Evolutionary conservation across 768 basidiomycete species (phyloP), one percentile per base, ranked within the genome.

Genomic region (Wakefieldia striispora): DNA sequence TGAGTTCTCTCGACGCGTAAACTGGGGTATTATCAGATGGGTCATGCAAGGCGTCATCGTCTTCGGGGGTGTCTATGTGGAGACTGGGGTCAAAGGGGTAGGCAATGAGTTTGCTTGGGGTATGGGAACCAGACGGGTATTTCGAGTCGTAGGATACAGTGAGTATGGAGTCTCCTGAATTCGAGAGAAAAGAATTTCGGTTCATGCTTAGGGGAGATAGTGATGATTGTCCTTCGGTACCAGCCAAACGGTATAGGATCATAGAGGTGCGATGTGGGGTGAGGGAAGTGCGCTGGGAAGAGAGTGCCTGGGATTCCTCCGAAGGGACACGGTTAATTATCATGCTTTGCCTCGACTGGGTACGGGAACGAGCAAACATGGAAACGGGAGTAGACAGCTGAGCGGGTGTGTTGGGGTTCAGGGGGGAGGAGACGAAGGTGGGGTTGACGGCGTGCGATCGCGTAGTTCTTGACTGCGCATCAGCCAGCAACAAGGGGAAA

Each of bases 1-100:
- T 67, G 45, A 69, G 64, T 19, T 47, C 57, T 35, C 51, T 66
- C 1, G 52, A 58, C n/a, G 50, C 43, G 40, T 66, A 55, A 41
- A 61, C 51, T 8, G 61, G 45, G 14, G 57, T 66, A 24, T 73
- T 60, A 11, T 65, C 63, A 12, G 72, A 71, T 3, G 76, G 82
- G 50, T 87, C 83, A 60, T 94, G 88, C 31, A 94, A 65, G 19
- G 79, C 63, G 60, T 94, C 92, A 59, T 93, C 91, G 14, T 85
- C 84, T 62, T 88, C 86, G 1, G 72, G 70, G 0, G 73, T 77
- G n/a, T 75, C 75, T 50, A 75, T 66, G 58, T 88, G 86, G 16
- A 71, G 33, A 4, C 70, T 72, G 0, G 87, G 88, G 58, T 88
- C 86, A 60, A 86, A 88, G 12, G 75, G 84, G 59, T 88, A 90